Evolutionary conservation across 2,329 filamentous ascomycete genomes (phyloP).

Genomic region (Stemphylium vesicarium): DNA sequence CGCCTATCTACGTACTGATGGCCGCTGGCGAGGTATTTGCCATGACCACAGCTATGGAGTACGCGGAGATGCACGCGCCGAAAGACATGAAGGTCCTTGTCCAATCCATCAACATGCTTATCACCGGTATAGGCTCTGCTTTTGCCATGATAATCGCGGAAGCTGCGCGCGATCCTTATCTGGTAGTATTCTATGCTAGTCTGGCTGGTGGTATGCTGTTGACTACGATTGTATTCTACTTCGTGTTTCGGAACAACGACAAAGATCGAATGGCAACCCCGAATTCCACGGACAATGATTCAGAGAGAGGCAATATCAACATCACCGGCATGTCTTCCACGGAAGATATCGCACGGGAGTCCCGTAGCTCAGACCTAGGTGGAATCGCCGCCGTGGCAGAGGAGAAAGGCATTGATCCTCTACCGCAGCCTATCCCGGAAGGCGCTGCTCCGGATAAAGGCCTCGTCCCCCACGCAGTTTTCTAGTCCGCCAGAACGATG

Average conservation of each 20-base stretch:
- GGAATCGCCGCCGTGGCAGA: background rate
- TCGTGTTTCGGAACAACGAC: constrained; percentile 35
- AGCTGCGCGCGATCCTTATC: constrained; percentile 38
- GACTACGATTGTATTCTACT: constrained; percentile 33
- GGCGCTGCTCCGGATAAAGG: too few relatives aligned
- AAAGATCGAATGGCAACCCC: background rate
- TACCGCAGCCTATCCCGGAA: too few relatives aligned
- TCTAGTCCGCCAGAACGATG: too few relatives aligned
- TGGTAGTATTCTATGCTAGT: constrained; percentile 37
- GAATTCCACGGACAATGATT: background rate
- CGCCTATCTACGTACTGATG: constrained; percentile 50
- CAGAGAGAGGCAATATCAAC: background rate
- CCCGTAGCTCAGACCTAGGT: background rate
- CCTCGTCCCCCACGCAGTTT: too few relatives aligned
- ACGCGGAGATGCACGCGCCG: constrained; percentile 53
- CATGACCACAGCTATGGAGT: constrained; percentile 52
- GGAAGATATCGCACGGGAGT: background rate
- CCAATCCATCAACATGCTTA: constrained; percentile 44
- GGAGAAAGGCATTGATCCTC: background rate
- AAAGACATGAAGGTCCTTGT: constrained; percentile 51
- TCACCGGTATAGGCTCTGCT: constrained; percentile 40
- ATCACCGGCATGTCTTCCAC: background rate
- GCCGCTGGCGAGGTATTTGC: constrained; percentile 54
- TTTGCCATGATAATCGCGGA: constrained; percentile 42
- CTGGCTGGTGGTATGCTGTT: constrained; percentile 31